A percentile compares a stretch with the other conserved stretches of the same genome.
phyloP scores from a whole-genome alignment of 2,329 filamentous ascomycete species.

The Cryphonectria radicalis region DNA sequence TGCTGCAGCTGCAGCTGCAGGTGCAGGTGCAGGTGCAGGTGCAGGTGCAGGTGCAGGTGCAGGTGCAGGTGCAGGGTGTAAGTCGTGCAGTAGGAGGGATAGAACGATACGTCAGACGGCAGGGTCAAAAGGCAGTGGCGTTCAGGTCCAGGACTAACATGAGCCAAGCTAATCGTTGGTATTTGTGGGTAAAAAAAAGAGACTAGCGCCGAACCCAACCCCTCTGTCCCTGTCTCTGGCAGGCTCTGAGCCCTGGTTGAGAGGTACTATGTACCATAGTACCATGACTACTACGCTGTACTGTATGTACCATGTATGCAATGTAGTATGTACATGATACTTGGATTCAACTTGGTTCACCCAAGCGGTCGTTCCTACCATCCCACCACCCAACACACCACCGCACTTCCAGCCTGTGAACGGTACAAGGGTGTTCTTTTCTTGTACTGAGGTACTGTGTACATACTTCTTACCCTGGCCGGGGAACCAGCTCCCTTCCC shows the following conservation, averaged over 20 bases:
- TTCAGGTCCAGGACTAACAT: background rate
- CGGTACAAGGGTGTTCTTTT: background rate
- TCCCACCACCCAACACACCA: background rate
- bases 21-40: constrained; percentile 4
- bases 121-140: background rate
- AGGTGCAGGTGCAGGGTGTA: constrained; percentile 1
- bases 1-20: background rate
- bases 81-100: background rate
- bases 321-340: background rate
- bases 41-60: background rate
- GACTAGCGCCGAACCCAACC: background rate
- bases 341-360: background rate
- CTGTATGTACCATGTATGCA: background rate
- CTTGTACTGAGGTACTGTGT: background rate
- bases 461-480: background rate
- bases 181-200: background rate
- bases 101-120: background rate
- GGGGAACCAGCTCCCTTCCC: background rate
- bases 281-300: background rate
- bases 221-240: background rate
- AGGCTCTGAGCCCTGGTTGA: background rate
- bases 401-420: background rate
- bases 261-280: background rate
- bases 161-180: background rate
- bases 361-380: background rate